Evolutionary conservation across 106 monocot genomes (phyloP), one percentile per base, ranked within the genome.

Genomic region (Apostasia ramifera): DNA sequence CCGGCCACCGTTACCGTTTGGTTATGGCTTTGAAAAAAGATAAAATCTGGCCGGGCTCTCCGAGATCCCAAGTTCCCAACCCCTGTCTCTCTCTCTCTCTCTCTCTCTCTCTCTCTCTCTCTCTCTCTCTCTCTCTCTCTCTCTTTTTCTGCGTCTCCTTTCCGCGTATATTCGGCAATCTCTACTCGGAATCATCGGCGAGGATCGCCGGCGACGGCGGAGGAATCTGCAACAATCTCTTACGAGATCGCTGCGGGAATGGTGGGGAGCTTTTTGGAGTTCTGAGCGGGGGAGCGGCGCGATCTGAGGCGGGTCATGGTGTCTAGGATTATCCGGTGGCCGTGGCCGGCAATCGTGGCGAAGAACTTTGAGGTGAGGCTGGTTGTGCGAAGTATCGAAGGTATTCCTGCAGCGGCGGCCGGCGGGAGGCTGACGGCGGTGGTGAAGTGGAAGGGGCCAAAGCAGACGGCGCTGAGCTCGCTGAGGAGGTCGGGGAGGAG

Each of bases 271-370:
- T 59, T 59, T 0, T 6, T 38, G 10, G 59, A 1, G 41, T 40
- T 38, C 7, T 59, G 2, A 38, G 40, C 8, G 40, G 9, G 10
- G 59, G 59, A 59, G 1, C 2, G 1, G 9, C 40, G 37, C 59
- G 40, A 47, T 64, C 11, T 64, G 45, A 13, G 39, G 72, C 26
- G 7, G 44, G 8, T 9, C 26, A 74, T 79, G 81, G 79, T 72
- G 68, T 50, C 73, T 57, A 88, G 51, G 57, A 69, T 88, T 69
- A 83, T 88, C 74, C 61, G 81, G 72, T 88, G 87, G 87, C 88
- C 84, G 47, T 81, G 81, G 78, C 81, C 88, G 59, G 74, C 84
- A 53, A 51, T 66, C 47, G 1, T 57, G 39, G 61, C 81, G 54
- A 75, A 51, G 72, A 81, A 76, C 69, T 82, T 82, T 53, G 65